These are phyloP conservation scores for Botrytis sinoallii DNA, from an alignment of 2,329 filamentous ascomycete genomes.

Conservation along the genomic window DNA sequence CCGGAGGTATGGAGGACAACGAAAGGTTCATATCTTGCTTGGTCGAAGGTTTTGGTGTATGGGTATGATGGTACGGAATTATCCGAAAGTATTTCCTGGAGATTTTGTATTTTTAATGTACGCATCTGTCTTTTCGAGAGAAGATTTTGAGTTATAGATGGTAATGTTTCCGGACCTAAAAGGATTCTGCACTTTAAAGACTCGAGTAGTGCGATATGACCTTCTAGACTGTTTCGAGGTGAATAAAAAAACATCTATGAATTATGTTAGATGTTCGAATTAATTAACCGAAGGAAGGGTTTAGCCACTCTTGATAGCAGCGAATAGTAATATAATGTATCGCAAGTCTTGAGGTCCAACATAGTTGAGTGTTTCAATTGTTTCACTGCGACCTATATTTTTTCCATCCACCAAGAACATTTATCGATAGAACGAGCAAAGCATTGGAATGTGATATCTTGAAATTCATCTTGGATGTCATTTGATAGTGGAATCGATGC, in stretches of 20 bases:
- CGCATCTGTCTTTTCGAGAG: neutral
- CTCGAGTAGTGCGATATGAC: neutral
- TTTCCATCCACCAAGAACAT: constrained; percentile 2
- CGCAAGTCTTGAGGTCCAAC: neutral
- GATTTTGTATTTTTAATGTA: neutral
- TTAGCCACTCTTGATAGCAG: constrained; percentile 8
- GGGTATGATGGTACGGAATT: neutral
- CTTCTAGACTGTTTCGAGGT: neutral
- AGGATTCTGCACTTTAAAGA: neutral
- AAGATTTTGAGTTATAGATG: neutral
- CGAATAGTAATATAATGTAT: neutral
- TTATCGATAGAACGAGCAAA: neutral
- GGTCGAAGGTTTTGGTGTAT: neutral
- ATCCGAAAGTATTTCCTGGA: neutral
- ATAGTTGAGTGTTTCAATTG: neutral
- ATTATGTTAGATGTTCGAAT: neutral
- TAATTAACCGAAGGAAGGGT: neutral
- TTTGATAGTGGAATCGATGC: neutral
- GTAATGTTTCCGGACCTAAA: neutral
- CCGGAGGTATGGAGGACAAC: neutral
- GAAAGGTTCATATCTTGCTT: neutral
- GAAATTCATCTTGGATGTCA: neutral
- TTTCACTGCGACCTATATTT: neutral
- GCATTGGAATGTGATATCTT: neutral
- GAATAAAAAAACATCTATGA: neutral